Percentiles rank a stretch among this genome's conserved stretches.
Evolutionary conservation across 495 filamentous ascomycete species (phyloP).

Genomic region (Niebla homalea): DNA sequence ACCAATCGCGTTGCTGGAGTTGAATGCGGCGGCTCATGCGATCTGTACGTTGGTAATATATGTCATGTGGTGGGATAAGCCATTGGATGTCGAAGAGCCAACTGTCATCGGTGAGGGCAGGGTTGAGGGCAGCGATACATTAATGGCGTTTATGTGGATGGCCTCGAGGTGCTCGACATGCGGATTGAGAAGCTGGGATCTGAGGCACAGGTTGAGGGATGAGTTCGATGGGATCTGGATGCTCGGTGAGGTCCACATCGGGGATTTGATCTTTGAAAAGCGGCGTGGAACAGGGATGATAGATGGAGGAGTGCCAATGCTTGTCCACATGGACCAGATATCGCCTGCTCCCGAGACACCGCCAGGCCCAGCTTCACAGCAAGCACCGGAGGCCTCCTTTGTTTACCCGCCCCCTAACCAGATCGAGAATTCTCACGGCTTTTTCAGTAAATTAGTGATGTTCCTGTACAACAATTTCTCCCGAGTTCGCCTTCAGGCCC

Average conservation of each 20-base stretch:
- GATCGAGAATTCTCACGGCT: not conserved
- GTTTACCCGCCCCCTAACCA: not conserved
- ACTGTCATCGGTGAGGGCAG: slow-evolving; percentile 3
- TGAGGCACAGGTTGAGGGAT: not conserved
- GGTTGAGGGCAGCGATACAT: not conserved
- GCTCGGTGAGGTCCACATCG: not conserved
- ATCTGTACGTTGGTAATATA: slow-evolving; percentile 27
- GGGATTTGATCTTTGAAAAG: not conserved
- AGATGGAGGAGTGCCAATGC: not conserved
- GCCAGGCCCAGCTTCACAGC: not conserved
- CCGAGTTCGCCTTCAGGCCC: not conserved
- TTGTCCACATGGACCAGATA: not conserved
- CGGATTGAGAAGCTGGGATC: not conserved
- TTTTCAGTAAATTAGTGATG: not conserved
- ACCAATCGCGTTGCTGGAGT: not conserved
- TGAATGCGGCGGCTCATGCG: slow-evolving; percentile 21
- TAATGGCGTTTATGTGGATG: slow-evolving; percentile 13
- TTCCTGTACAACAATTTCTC: too few species aligned
- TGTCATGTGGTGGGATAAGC: slow-evolving; percentile 31
- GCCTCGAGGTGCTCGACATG: not conserved
- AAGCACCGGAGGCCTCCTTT: not conserved
- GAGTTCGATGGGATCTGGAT: slow-evolving; percentile 7
- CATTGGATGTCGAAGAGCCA: slow-evolving; percentile 21
- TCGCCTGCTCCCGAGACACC: not conserved
- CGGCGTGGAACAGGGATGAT: too few species aligned